These are phyloP conservation scores for Jasminum sambac DNA, from an alignment of 257 asterid species.

Conservation along the genomic window DNA sequence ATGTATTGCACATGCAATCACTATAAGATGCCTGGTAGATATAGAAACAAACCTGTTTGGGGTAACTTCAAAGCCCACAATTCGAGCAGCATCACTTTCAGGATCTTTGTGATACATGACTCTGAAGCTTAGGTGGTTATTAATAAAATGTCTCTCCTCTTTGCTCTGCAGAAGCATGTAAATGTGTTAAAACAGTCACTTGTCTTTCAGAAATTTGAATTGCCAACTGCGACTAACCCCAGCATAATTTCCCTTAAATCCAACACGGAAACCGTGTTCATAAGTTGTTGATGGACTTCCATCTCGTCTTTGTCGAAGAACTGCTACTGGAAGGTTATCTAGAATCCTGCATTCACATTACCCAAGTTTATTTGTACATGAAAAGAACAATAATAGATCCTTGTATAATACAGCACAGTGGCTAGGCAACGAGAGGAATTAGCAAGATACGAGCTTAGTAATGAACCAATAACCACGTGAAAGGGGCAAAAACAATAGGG, in stretches of 20 bases:
- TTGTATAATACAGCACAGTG: background rate
- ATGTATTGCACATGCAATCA: background rate
- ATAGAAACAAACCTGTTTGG: conserved; percentile 32
- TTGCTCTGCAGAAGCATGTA: conserved; percentile 30
- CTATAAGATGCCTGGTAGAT: background rate
- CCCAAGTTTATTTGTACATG: background rate
- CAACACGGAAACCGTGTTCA: conserved; percentile 37
- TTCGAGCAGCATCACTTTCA: conserved; percentile 34
- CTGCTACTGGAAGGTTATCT: conserved; percentile 41
- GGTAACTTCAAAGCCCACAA: conserved; percentile 38
- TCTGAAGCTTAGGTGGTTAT: conserved; percentile 38
- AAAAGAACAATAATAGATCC: background rate
- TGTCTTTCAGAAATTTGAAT: background rate
- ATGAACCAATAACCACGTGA: background rate
- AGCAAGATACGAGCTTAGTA: background rate
- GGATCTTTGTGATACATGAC: conserved; percentile 35
- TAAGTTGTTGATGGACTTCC: conserved; percentile 27
- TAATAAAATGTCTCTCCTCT: conserved; percentile 31
- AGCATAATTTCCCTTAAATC: conserved; percentile 32
- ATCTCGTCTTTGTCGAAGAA: conserved; percentile 33
- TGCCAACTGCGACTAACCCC: conserved; percentile 26
- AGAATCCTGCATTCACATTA: conserved; percentile 30
- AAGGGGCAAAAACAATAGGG: background rate
- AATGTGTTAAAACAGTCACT: background rate
- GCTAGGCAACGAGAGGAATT: background rate